Evolutionary conservation across 495 filamentous ascomycete genomes (phyloP), one percentile per base, ranked within the genome.

Genomic region (Glarea lozoyensis): DNA sequence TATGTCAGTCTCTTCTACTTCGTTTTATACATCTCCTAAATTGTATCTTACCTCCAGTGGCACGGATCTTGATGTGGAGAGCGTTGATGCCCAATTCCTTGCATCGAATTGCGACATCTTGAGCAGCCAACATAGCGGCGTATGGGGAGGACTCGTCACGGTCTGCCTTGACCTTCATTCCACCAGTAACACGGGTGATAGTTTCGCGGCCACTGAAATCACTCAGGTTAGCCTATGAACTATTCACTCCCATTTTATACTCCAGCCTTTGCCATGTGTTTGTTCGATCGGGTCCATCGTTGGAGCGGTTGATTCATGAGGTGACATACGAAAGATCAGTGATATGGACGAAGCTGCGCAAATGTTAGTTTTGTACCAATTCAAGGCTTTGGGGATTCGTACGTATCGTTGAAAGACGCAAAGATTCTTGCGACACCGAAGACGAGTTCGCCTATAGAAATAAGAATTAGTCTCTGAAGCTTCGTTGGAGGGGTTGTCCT

Each of bases 121-220:
- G 89, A 54, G 89, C 92, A 66, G 92, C 92, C 82, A 99, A 86
- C 92, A 99, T 99, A 67, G 92, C 92, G 59, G 92, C 92, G 79
- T 99, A 99, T 51, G 92, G 92, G 37, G 89, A 96, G 49, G 89
- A 96, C 78, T 99, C 92, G 72, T 99, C 92, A 74, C 92, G 88
- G 68, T 99, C 92, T 67, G 92, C 92, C 83, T 99, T 99, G 76
- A 99, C 92, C 78, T 99, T 99, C 92, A 97, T 97, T 64, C 92
- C 92, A 70, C 92, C 92, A 57, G 92, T 99, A 47, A 99, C 88
- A 82, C 92, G 88, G 79, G 76, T 81, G 71, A 99, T 90, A 72
- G 92, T 99, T 88, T 99, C 92, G 72, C 92, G 92, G 72, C 92
- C 92, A 72, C 87, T 94, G 79, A 73, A 69, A 75, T 71, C 70